phyloP scores from a whole-genome alignment of 163 green algal genomes.

The Prototheca stagnorum region DNA sequence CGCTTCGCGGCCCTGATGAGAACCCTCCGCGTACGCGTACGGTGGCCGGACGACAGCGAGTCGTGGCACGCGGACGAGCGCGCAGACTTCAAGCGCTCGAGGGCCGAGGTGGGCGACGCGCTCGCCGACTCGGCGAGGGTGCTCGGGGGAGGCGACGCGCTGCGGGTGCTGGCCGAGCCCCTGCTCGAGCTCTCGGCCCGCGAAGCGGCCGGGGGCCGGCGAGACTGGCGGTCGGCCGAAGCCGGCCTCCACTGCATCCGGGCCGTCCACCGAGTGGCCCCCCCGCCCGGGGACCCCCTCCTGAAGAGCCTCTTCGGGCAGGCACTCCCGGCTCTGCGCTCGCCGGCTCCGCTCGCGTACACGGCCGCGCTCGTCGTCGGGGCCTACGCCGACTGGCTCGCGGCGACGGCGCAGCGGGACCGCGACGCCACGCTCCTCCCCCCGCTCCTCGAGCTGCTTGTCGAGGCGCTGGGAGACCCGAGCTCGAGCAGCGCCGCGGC shows the following conservation, averaged over 20 bases:
- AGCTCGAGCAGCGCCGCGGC: conserved; percentile 25
- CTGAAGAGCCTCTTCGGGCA: conserved; percentile 39
- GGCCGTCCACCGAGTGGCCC: conserved; percentile 20
- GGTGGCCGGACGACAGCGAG: conserved; percentile 27
- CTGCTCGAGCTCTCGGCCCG: conserved; percentile 29
- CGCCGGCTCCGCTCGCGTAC: conserved; percentile 25
- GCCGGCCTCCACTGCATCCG: conserved; percentile 64
- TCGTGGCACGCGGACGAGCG: conserved; percentile 41
- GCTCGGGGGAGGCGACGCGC: conserved; percentile 39
- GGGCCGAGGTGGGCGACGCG: conserved; percentile 36
- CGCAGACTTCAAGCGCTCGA: conserved; percentile 47
- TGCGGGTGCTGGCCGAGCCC: conserved; percentile 55
- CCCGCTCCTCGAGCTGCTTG: conserved; percentile 22
- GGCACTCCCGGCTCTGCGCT: conserved; percentile 36
- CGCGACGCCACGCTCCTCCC: conserved; percentile 8
- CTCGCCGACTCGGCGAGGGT: conserved; percentile 47
- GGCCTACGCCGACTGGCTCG: conserved; percentile 49
- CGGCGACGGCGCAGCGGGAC: conserved; percentile 7
- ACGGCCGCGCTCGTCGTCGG: conserved; percentile 32
- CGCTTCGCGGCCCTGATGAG: conserved; percentile 44
- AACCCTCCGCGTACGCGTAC: conserved; percentile 31
- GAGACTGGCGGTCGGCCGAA: conserved; percentile 66
- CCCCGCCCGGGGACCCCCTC: conserved; percentile 19
- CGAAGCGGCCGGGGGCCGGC: too few species aligned
- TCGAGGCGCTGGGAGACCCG: conserved; percentile 15